Evolutionary conservation across 345 rosid species (phyloP), one percentile per base, ranked within the genome.

Genomic region (Boechera retrofracta): DNA sequence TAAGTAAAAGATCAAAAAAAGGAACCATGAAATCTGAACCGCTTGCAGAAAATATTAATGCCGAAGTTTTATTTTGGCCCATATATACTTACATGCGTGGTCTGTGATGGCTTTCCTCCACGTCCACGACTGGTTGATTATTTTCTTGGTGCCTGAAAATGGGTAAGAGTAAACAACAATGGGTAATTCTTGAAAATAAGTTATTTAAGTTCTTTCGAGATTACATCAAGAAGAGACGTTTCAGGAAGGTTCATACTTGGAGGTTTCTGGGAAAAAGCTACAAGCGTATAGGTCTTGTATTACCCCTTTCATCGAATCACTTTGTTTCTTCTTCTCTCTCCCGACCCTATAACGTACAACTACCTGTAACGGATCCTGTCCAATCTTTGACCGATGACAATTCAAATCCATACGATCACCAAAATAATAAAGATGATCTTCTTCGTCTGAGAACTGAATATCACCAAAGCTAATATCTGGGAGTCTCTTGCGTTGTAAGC

Each of bases 141-240:
- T 58, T 35, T 58, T 58, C 26, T 58, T 58, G 63, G 63, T 33
- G n/a, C 63, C 13, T 57, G 9, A 47, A 15, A 47, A 3, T 21
- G 6, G 4, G 10, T 10, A 26, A 26, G n/a, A 26, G 59, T 54
- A 10, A 26, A 54, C 35, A 54, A 28, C 54, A 18, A 16, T 16
- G 21, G 1, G 48, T 42, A 12, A 12, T 12, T 44, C 48, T 12
- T 12, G 13, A 44, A 13, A 15, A 2, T 2, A 24, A 1, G 55
- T 16, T 16, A 16, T 16, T 16, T 16, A 16, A 16, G 16, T 16
- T 16, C 16, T 16, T 16, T 16, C 16, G 16, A 16, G 16, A 16
- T 16, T 16, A 16, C 16, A 16, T 16, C 16, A 16, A 16, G 16
- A 16, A 16, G 16, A 16, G 16, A 16, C 7, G 7, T 45, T 5